Conservation (phyloP, 768 basidiomycete species). For the Suillus cothurnatus region DNA sequence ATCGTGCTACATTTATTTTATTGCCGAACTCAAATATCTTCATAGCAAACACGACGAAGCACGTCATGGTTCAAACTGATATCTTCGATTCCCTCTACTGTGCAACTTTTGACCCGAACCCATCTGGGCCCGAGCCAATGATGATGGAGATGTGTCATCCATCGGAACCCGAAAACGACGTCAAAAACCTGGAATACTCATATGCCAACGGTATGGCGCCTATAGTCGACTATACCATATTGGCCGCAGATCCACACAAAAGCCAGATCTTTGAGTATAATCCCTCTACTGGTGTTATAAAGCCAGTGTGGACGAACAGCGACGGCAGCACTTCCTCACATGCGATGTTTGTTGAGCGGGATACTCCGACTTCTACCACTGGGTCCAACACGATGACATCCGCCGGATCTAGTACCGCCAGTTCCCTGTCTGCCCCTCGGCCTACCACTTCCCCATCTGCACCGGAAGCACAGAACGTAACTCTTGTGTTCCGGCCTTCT, state of each 20-base stretch:
- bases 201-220: constrained; percentile 1
- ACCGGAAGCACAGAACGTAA: constrained; percentile 40
- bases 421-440: constrained; percentile 19
- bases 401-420: constrained; percentile 16
- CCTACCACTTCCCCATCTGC: constrained; percentile 7
- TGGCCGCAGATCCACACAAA: constrained; percentile 28
- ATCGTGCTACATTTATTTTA: neutral
- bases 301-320: constrained; percentile 50
- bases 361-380: constrained; percentile 7
- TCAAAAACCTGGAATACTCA: constrained; percentile 4
- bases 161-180: neutral
- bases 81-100: constrained; percentile 53
- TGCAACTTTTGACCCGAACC: constrained; percentile 61
- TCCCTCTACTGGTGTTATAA: constrained; percentile 45
- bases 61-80: constrained; percentile 47
- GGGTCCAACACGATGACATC: constrained; percentile 9
- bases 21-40: constrained; percentile 10
- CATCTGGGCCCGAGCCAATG: constrained; percentile 49
- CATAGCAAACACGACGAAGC: constrained; percentile 20
- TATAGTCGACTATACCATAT: constrained; percentile 1
- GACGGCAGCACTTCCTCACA: constrained; percentile 7
- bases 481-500: constrained; percentile 53
- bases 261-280: constrained; percentile 68
- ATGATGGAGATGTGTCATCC: constrained; percentile 46
- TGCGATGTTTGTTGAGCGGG: constrained; percentile 13